These are phyloP conservation scores for Colletotrichum theobromicola DNA, from an alignment of 2,329 filamentous ascomycete genomes.

Conservation along the genomic window DNA sequence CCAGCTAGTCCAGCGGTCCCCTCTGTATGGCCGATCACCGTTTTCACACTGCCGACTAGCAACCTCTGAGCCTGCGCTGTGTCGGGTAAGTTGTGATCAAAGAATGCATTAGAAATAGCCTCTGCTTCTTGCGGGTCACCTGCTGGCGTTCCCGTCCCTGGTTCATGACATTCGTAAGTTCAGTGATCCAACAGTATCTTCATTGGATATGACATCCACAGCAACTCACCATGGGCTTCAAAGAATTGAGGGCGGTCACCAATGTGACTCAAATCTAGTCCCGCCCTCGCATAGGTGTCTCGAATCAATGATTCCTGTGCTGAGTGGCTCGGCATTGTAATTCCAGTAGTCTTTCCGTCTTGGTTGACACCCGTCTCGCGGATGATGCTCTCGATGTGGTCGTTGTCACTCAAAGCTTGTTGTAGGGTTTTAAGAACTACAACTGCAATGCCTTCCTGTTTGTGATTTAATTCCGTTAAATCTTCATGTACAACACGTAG, in stretches of 20 bases:
- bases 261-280: constrained; percentile 12
- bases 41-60: constrained; percentile 31
- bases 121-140: constrained; percentile 42
- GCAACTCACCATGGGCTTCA: constrained; percentile 38
- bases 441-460: constrained; percentile 56
- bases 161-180: neutral
- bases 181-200: neutral
- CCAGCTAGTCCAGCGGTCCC: constrained; percentile 29
- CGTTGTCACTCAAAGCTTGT: constrained; percentile 41
- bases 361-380: constrained; percentile 25
- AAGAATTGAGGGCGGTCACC: constrained; percentile 21
- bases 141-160: constrained; percentile 40
- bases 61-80: neutral
- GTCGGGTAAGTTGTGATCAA: neutral
- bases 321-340: constrained; percentile 39
- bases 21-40: constrained; percentile 31
- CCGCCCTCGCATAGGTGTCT: constrained; percentile 27
- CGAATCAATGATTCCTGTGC: constrained; percentile 33
- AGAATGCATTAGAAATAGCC: constrained; percentile 27
- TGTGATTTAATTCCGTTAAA: constrained; percentile 43
- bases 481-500: neutral
- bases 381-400: constrained; percentile 30
- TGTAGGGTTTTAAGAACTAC: constrained; percentile 52
- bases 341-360: constrained; percentile 27
- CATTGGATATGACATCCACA: constrained; percentile 32